Conservation (phyloP, 2,329 filamentous ascomycete species). For the Fusarium longipes region DNA sequence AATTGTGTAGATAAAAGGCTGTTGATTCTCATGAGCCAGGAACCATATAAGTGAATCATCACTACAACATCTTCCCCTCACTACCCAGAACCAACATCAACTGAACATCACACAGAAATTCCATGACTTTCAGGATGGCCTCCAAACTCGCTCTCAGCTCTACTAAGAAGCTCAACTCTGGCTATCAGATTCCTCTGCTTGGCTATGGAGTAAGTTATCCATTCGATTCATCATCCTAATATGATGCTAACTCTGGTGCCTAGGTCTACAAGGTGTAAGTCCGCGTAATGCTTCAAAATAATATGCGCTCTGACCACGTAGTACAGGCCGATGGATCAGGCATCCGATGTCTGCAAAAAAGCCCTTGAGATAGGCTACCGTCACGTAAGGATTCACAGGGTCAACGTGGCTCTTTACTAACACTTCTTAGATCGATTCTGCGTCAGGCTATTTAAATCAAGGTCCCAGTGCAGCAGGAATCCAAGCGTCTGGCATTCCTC, state of each 20-base stretch:
- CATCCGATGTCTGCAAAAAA: constrained; percentile 55
- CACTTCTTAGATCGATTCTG: constrained; percentile 62
- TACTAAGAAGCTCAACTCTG: constrained; percentile 65
- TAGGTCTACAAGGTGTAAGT: constrained; percentile 66
- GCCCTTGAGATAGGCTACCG: constrained; percentile 65
- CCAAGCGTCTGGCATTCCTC: constrained; percentile 54
- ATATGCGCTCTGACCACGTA: constrained; percentile 10
- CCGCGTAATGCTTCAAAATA: constrained; percentile 22
- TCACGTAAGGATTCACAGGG: constrained; percentile 54
- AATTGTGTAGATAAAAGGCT: background rate
- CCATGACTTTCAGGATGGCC: constrained; percentile 56
- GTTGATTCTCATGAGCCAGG: background rate
- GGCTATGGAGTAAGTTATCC: constrained; percentile 63
- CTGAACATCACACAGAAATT: background rate
- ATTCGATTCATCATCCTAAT: background rate
- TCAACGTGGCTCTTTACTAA: background rate
- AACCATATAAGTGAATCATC: constrained; percentile 16
- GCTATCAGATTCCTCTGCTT: constrained; percentile 63
- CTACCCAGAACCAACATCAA: constrained; percentile 1
- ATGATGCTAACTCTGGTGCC: constrained; percentile 13
- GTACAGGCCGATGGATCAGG: constrained; percentile 47
- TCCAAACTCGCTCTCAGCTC: constrained; percentile 59
- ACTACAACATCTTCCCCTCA: constrained; percentile 16
- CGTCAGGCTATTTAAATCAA: constrained; percentile 64
- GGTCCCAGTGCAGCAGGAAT: constrained; percentile 60